Evolutionary conservation across 169 alveolate genomes (phyloP).

Genomic region (Cryptosporidium parvum): DNA sequence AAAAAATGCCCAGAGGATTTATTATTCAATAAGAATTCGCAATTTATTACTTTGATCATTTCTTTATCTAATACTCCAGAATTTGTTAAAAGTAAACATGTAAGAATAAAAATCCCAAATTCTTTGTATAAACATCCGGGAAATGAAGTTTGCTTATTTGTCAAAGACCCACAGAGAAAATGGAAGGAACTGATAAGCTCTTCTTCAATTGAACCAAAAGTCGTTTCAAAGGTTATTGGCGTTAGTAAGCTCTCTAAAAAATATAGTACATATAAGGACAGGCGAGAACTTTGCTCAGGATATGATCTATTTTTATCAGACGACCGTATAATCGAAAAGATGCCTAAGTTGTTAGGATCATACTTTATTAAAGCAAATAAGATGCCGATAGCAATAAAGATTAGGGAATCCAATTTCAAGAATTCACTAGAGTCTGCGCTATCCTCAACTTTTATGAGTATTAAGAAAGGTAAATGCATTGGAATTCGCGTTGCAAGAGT

Average conservation of each 20-base stretch:
- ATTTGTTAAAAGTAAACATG: conserved; percentile 64
- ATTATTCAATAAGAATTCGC: conserved; percentile 4
- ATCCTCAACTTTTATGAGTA: conserved; percentile 68
- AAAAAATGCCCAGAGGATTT: conserved; percentile 24
- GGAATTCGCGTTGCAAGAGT: conserved; percentile 79
- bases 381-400: conserved; percentile 57
- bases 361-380: conserved; percentile 77
- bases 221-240: conserved; percentile 74
- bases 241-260: conserved; percentile 77
- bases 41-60: conserved; percentile 35
- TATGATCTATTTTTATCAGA: conserved; percentile 79
- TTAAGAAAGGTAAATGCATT: conserved; percentile 70
- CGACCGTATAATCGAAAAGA: conserved; percentile 70
- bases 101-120: conserved; percentile 28
- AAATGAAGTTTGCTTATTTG: conserved; percentile 79
- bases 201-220: conserved; percentile 4
- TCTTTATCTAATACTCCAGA: conserved; percentile 21
- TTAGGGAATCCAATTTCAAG: conserved; percentile 51
- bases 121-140: conserved; percentile 18
- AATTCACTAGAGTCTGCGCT: conserved; percentile 74
- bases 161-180: conserved; percentile 81
- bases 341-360: conserved; percentile 77
- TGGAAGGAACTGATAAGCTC: conserved; percentile 78
- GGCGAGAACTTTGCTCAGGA: conserved; percentile 78
- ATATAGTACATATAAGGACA: conserved; percentile 75